phyloP scores from a whole-genome alignment of 495 filamentous ascomycete species.

The Margaritispora aquatica region DNA sequence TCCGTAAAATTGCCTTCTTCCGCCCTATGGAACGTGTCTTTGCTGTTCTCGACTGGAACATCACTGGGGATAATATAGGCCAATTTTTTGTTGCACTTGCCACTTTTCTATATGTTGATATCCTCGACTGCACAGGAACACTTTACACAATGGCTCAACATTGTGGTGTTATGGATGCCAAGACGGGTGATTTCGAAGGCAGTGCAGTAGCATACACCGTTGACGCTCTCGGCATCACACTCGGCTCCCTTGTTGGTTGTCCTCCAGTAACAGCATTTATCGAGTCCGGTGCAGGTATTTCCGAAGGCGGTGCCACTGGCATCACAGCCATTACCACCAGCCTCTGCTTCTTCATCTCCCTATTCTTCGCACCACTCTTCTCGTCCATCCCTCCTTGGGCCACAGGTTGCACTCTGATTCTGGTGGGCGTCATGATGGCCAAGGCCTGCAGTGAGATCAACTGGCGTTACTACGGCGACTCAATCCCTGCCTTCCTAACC shows the following conservation, averaged over 20 bases:
- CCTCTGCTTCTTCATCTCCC: conserved; percentile 74
- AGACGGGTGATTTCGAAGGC: conserved; percentile 72
- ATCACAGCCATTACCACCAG: conserved; percentile 74
- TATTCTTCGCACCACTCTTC: conserved; percentile 85
- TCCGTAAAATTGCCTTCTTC: conserved; percentile 76
- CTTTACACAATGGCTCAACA: conserved; percentile 82
- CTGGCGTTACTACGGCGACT: conserved; percentile 74
- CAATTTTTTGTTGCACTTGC: conserved; percentile 75
- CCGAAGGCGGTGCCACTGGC: conserved; percentile 74
- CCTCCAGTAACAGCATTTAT: conserved; percentile 79
- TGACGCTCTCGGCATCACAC: conserved; percentile 70
- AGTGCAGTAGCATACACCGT: conserved; percentile 72
- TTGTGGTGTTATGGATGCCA: conserved; percentile 63
- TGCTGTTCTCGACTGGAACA: conserved; percentile 60
- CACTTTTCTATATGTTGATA: conserved; percentile 83
- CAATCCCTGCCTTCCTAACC: conserved; percentile 73
- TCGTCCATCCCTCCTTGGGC: conserved; percentile 81
- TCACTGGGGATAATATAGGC: conserved; percentile 48
- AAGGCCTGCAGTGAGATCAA: conserved; percentile 71
- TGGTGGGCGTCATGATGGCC: conserved; percentile 79
- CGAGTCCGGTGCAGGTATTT: conserved; percentile 78
- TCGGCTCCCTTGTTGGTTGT: conserved; percentile 66
- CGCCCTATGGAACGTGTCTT: conserved; percentile 63
- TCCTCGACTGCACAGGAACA: conserved; percentile 70
- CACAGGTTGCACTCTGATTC: conserved; percentile 73